These are phyloP conservation scores for Talaromyces sp. DNA, from an alignment of 2,329 filamentous ascomycete species.

Conservation along the genomic window DNA sequence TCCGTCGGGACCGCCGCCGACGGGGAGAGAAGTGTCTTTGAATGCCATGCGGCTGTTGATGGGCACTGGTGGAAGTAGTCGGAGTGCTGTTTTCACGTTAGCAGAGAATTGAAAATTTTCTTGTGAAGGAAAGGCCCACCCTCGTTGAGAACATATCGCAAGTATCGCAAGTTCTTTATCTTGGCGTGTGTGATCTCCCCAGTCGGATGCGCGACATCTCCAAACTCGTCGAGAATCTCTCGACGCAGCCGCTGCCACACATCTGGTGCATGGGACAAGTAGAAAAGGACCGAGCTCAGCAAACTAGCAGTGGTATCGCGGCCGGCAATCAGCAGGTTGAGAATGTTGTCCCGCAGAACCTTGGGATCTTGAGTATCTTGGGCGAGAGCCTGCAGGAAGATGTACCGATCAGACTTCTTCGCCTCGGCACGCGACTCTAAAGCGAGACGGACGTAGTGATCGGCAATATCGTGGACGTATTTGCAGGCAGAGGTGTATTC, in stretches of 20 bases:
- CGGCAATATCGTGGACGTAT: conserved; percentile 6
- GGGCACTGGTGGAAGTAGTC: conserved; percentile 50
- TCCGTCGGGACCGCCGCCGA: conserved; percentile 18
- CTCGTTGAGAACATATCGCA: conserved; percentile 13
- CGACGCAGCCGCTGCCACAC: conserved; percentile 19
- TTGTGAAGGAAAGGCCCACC: background rate
- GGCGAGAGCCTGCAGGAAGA: conserved; percentile 46
- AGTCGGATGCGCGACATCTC: background rate
- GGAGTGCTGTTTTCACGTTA: conserved; percentile 1
- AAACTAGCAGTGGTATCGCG: conserved; percentile 49
- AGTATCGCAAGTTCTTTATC: conserved; percentile 11
- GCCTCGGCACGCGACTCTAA: conserved; percentile 61
- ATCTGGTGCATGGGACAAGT: conserved; percentile 22
- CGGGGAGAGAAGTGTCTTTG: conserved; percentile 8
- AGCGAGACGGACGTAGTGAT: conserved; percentile 64
- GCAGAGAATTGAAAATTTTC: background rate
- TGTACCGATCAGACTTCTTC: conserved; percentile 42
- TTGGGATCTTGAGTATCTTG: conserved; percentile 42
- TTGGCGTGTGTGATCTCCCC: conserved; percentile 27
- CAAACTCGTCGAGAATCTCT: conserved; percentile 18
- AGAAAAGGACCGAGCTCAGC: conserved; percentile 39
- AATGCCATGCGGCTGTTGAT: conserved; percentile 42
- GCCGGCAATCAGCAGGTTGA: conserved; percentile 49
- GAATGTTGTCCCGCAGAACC: conserved; percentile 43
- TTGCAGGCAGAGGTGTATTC: conserved; percentile 7